Percentiles rank a stretch among this genome's conserved stretches.
Conservation (phyloP, 345 rosid species). For the Citrus reticulata region DNA sequence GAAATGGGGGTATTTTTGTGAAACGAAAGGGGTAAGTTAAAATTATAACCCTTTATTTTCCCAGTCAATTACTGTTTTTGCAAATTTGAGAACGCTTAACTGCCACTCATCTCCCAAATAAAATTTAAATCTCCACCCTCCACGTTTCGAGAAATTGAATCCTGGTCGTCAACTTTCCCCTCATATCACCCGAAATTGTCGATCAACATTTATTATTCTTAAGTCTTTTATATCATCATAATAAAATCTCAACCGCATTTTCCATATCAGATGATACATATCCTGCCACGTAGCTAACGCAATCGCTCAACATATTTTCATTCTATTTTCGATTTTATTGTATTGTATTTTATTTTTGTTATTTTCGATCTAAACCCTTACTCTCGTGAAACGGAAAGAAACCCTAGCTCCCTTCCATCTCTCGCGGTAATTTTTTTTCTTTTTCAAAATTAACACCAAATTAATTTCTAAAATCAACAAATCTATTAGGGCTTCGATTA, state of each 20-base stretch:
- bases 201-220: conserved; percentile 1
- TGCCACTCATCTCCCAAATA: conserved; percentile 10
- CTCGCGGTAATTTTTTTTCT: conserved; percentile 31
- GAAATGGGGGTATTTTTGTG: not conserved
- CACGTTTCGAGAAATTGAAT: conserved; percentile 12
- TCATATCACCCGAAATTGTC: conserved; percentile 8
- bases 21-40: not conserved
- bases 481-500: conserved; percentile 34
- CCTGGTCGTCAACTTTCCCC: conserved; percentile 3
- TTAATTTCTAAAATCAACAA: conserved; percentile 26
- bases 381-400: conserved; percentile 53
- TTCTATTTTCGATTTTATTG: conserved; percentile 5
- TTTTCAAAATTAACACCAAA: conserved; percentile 31
- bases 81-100: conserved; percentile 15
- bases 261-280: not conserved
- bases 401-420: conserved; percentile 56
- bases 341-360: conserved; percentile 14
- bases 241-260: conserved; percentile 15
- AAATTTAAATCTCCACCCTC: conserved; percentile 1
- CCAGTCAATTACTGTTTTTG: conserved; percentile 2
- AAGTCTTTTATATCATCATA: not conserved
- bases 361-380: conserved; percentile 45
- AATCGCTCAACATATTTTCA: not conserved
- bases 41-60: conserved; percentile 9
- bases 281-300: conserved; percentile 10